phyloP scores from a whole-genome alignment of 2,329 filamentous ascomycete genomes.

The Phoma herbarum region DNA sequence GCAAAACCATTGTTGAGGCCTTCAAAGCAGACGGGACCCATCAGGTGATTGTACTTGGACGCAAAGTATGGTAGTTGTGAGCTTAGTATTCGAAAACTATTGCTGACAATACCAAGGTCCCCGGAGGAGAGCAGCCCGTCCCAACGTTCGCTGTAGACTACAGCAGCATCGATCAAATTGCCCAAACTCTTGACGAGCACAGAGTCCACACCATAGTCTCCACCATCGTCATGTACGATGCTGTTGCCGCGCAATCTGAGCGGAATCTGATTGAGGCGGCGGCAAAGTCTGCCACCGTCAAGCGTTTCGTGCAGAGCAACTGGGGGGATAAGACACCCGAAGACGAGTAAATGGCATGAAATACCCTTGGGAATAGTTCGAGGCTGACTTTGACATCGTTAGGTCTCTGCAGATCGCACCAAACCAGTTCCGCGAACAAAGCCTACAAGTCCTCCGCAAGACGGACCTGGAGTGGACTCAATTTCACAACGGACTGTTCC shows the following conservation, averaged over 20 bases:
- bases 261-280: constrained; percentile 26
- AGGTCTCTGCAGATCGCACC: constrained; percentile 19
- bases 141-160: constrained; percentile 46
- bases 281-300: constrained; percentile 18
- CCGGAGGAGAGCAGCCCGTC: constrained; percentile 13
- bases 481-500: constrained; percentile 39
- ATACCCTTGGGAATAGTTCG: background rate
- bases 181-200: constrained; percentile 46
- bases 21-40: constrained; percentile 49
- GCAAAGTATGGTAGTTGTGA: constrained; percentile 48
- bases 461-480: constrained; percentile 39
- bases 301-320: constrained; percentile 28
- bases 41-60: constrained; percentile 54
- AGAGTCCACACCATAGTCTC: constrained; percentile 59
- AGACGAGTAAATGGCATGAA: constrained; percentile 17
- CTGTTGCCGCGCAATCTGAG: constrained; percentile 30
- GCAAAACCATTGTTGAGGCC: constrained; percentile 58
- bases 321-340: constrained; percentile 27
- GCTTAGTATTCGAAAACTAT: no score
- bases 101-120: constrained; percentile 4
- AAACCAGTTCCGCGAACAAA: constrained; percentile 19
- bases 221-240: constrained; percentile 47
- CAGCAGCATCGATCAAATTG: constrained; percentile 39
- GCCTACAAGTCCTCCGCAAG: constrained; percentile 25
- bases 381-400: background rate